A percentile compares a stretch with the other conserved stretches of the same genome.
Evolutionary conservation across 805 yeast genomes (phyloP).

Genomic region (Komagataella kurtzmanii): DNA sequence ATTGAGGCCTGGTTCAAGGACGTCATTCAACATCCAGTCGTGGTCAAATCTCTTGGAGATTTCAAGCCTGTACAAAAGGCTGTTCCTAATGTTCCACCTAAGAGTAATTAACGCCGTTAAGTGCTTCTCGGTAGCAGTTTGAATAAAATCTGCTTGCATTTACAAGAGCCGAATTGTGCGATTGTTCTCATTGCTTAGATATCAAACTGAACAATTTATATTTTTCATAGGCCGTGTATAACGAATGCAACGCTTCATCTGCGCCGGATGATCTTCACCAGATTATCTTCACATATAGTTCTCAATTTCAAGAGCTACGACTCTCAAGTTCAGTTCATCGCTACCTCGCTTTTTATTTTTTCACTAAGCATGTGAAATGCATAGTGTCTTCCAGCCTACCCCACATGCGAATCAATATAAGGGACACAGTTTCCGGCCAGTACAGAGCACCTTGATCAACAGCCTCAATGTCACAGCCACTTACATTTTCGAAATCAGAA

Average conservation of each 20-base stretch:
- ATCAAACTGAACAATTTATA: background rate
- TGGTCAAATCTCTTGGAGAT: conserved; percentile 29
- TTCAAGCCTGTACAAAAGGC: conserved; percentile 38
- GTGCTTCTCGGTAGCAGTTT: background rate
- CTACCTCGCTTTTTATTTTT: background rate
- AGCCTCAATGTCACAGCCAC: background rate
- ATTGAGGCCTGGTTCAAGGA: conserved; percentile 38
- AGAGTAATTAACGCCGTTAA: conserved; percentile 10
- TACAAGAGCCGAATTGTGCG: background rate
- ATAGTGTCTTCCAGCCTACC: background rate
- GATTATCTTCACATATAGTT: background rate
- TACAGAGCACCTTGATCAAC: background rate
- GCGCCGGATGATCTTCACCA: background rate
- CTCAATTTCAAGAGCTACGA: background rate
- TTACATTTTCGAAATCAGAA: conserved; percentile 2
- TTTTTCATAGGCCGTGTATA: background rate
- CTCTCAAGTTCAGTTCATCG: background rate
- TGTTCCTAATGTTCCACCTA: conserved; percentile 37
- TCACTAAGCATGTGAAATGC: background rate
- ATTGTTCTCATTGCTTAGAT: background rate
- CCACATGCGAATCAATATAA: background rate
- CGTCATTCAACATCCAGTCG: conserved; percentile 21
- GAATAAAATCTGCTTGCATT: too few relatives aligned
- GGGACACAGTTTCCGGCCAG: background rate
- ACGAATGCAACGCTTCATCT: too few relatives aligned